Base-by-base conservation (phyloP, 352 stramenopile genomes). In the Blastocystis sp. region DNA sequence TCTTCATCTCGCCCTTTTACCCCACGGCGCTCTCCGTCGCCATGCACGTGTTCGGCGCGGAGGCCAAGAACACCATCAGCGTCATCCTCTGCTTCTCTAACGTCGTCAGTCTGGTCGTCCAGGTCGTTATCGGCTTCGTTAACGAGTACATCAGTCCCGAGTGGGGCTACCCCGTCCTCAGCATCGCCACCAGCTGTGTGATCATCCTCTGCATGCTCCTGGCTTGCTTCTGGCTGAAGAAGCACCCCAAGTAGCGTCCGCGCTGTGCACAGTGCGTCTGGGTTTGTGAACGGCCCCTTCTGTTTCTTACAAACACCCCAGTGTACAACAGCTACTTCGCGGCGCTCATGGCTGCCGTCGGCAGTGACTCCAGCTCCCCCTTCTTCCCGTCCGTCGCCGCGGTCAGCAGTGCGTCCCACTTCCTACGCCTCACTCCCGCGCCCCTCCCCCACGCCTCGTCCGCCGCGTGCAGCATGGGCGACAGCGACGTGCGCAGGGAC, bases 21-120 rank as follows among this genome's bases (percentile, higher is more conserved):
- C 78, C 78, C 41, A 88, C 78, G 2, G 41, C 67, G 11, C 62
- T 88, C 38, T 77, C 64, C 5, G 62, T 78, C 2, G 59, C 64
- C 2, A 88, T 88, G 64, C 40, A 88, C n/a, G 67, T 88, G 14
- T 88, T 88, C 45, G 78, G 78, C 4, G 43, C 17, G 2, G 62
- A 88, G 17, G 78, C 67, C 1, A 65, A 76, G 67, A 88, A 88
- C 60, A 66, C 78, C 21, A 67, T 88, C 7, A 88, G 78, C 45
- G 38, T 78, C 14, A 79, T 88, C 66, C 78, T 79, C 0, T 79
- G 64, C 28, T 19, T 88, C 3, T 48, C 78, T 10, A 38, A 43
- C 2, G n/a, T 88, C 19, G 78, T 88, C 7, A 88, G 66, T 48
- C 40, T 70, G 3, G 21, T 88, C 23, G 66, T 88, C 28, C 78